Evolutionary conservation across 805 yeast species (phyloP).

Genomic region (Suhomyces canberraensis): DNA sequence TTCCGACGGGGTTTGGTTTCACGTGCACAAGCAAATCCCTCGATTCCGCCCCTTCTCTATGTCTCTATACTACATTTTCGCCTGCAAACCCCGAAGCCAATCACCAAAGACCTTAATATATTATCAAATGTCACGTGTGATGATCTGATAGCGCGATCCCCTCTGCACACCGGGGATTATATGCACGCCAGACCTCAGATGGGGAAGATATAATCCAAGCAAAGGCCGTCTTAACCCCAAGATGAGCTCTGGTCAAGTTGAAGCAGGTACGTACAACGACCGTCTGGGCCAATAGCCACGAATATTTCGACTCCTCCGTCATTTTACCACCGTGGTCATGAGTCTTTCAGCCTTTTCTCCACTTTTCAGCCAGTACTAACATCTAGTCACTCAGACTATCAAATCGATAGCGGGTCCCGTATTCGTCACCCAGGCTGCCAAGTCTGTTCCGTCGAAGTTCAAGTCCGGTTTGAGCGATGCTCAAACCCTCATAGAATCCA

Average conservation of each 20-base stretch:
- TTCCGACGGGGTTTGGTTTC: no score
- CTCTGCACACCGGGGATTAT: constrained; percentile 1
- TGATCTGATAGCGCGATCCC: constrained; percentile 8
- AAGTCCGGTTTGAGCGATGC: constrained; percentile 18
- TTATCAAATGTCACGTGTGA: constrained; percentile 14
- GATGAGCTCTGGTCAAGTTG: constrained; percentile 13
- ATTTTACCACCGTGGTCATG: no score
- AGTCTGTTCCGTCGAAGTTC: constrained; percentile 37
- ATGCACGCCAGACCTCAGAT: constrained; percentile 2
- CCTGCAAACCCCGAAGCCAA: no score
- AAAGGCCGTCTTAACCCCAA: background rate
- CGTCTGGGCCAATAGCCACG: no score
- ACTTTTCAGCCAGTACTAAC: constrained; percentile 8
- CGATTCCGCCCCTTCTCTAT: no score
- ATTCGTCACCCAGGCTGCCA: constrained; percentile 47
- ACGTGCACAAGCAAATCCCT: no score
- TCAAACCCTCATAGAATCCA: constrained; percentile 35
- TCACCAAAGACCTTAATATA: constrained; percentile 5
- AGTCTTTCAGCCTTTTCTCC: no score
- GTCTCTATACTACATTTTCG: no score
- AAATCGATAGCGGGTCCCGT: constrained; percentile 26
- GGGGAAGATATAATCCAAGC: constrained; percentile 1
- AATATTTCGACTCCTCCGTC: no score
- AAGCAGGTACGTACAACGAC: constrained; percentile 8
- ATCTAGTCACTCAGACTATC: constrained; percentile 29